Evolutionary conservation across 768 basidiomycete genomes (phyloP), one percentile per base, ranked within the genome.

Genomic region (Thelephora ganbajun): DNA sequence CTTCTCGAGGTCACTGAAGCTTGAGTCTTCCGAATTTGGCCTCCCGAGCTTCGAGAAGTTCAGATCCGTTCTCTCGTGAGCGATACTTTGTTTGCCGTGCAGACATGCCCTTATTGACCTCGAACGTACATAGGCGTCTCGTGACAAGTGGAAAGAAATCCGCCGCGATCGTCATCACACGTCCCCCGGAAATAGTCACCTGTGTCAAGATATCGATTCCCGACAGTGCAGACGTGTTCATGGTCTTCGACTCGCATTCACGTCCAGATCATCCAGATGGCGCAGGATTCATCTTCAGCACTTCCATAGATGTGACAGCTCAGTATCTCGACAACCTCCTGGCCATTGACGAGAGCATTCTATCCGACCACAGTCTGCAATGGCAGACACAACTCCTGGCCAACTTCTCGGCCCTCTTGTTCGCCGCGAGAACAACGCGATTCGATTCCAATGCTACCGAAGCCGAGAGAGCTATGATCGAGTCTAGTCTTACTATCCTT

Each of bases 241-340:
- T 75, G 41, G 62, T 83, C 37, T 83, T 83, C 50, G 81, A 83
- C 61, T 80, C 80, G 2, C 81, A 83, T 56, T 70, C 77, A 5
- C 69, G 82, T 11, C 69, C 75, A 0, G 47, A 54, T 6, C 72
- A 81, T 53, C 75, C 80, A 0, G 51, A 68, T 26, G 82, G 83
- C 5, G 72, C 79, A 2, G 81, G 75, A 0, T 69, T 81, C 45
- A 70, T 74, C 34, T 61, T 82, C 51, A 73, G 67, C 54, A 61
- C 67, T 1, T 75, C 70, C 5, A 48, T 73, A 6, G 66, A 69
- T 18, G 58, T 53, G 4, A 64, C 72, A 1, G 72, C 74, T 2
- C 44, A 53, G 13, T 69, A 71, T 44, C 63, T 82, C 43, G 60
- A 65, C 16, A 56, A 66, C 0, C 66, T 79, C 34, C 62, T 83